Conservation (phyloP, 2,329 filamentous ascomycete genomes). For the Xylariaceae sp. region DNA sequence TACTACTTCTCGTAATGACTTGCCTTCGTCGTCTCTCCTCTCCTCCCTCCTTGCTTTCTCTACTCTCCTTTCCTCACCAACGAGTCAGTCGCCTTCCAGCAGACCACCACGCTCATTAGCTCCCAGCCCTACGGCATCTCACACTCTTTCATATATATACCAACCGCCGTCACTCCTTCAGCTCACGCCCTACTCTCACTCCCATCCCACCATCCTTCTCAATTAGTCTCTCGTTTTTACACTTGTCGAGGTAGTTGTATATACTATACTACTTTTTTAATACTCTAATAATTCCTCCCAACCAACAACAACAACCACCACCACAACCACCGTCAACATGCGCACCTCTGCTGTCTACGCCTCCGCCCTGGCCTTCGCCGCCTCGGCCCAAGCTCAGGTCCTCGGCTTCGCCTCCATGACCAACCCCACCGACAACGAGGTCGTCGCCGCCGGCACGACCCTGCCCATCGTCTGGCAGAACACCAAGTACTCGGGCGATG, state of each 20-base stretch:
- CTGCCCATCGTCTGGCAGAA: conserved; percentile 45
- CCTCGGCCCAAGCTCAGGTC: conserved; percentile 45
- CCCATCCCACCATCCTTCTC: too few relatives aligned
- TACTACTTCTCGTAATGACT: too few relatives aligned
- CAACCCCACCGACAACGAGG: conserved; percentile 35
- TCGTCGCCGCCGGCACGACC: conserved; percentile 39
- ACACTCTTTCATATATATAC: not conserved
- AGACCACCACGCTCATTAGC: not conserved
- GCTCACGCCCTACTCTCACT: not conserved
- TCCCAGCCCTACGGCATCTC: not conserved
- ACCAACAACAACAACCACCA: too few relatives aligned
- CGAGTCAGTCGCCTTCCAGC: not conserved
- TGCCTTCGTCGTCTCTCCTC: not conserved
- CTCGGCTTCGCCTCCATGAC: conserved; percentile 48
- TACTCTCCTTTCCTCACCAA: not conserved
- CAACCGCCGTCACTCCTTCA: not conserved
- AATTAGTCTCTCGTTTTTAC: conserved; percentile 1
- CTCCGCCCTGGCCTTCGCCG: conserved; percentile 44
- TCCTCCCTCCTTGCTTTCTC: not conserved
- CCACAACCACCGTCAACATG: conserved; percentile 42
- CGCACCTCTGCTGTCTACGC: conserved; percentile 41
- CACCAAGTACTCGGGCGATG: conserved; percentile 32
- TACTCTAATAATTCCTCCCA: conserved; percentile 3
- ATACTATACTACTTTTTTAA: not conserved
- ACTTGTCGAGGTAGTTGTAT: too few relatives aligned